Percentiles rank a stretch among this genome's conserved stretches.
phyloP scores from a whole-genome alignment of 1,284 basidiomycete genomes.

The Kwoniella shivajii region DNA sequence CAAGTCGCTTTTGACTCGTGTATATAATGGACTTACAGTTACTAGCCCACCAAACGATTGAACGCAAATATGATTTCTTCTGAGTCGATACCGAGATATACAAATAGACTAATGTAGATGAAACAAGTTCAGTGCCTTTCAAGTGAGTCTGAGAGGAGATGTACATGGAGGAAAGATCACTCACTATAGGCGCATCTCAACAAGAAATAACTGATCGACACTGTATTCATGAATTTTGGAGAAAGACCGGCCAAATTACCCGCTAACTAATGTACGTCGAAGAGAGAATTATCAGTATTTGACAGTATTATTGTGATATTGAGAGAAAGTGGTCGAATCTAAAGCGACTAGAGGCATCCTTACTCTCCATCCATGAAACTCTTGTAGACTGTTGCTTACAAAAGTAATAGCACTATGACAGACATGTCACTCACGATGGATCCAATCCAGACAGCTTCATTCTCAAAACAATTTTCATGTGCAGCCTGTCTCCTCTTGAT shows the following conservation, averaged over 20 bases:
- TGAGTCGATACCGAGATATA: slow-evolving; percentile 37
- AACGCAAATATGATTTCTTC: slow-evolving; percentile 27
- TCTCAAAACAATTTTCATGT: slow-evolving; percentile 43
- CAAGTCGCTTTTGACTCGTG: not conserved
- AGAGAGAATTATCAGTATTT: no score
- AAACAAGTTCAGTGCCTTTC: no score
- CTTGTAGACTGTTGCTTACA: no score
- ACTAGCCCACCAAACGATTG: slow-evolving; percentile 30
- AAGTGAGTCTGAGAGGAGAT: not conserved
- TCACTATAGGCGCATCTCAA: slow-evolving; percentile 34
- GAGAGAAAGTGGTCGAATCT: no score
- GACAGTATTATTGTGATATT: not conserved
- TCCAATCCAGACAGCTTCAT: slow-evolving; percentile 30
- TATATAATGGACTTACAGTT: slow-evolving; percentile 33
- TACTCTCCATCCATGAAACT: no score
- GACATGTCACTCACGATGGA: slow-evolving; percentile 38
- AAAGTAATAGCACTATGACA: no score
- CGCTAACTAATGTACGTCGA: slow-evolving; percentile 28
- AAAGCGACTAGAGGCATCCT: no score
- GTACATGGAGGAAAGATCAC: not conserved
- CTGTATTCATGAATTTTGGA: slow-evolving; percentile 37
- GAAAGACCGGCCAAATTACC: slow-evolving; percentile 41
- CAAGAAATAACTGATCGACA: slow-evolving; percentile 35
- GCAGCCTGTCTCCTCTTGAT: slow-evolving; percentile 37
- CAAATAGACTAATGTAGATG: slow-evolving; percentile 26